phyloP scores from a whole-genome alignment of 495 filamentous ascomycete species.

The Beverwykella pulmonaria region DNA sequence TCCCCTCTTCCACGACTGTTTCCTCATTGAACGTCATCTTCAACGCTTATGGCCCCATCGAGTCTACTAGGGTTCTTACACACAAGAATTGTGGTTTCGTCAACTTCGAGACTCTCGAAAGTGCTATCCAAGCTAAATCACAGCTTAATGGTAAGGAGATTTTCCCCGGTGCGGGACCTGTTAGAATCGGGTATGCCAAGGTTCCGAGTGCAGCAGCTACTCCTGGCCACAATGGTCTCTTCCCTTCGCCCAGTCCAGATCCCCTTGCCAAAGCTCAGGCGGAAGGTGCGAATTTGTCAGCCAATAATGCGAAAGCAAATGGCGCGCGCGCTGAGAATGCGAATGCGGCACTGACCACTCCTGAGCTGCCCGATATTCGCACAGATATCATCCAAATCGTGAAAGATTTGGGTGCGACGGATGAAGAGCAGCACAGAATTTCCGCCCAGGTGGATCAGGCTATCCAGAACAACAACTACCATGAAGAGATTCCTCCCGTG shows the following conservation, averaged over 20 bases:
- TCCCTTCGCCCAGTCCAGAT: conserved; percentile 95
- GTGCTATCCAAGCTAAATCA: conserved; percentile 83
- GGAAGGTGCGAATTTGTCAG: conserved; percentile 40
- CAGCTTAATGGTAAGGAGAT: conserved; percentile 95
- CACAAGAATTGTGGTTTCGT: conserved; percentile 99
- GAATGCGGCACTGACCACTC: conserved; percentile 55
- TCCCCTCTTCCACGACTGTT: conserved; percentile 94
- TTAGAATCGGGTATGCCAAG: conserved; percentile 96
- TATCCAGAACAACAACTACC: conserved; percentile 70
- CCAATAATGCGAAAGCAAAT: conserved; percentile 25
- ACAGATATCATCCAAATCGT: conserved; percentile 85
- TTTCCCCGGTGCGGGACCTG: conserved; percentile 92
- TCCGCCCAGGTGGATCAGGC: conserved; percentile 71
- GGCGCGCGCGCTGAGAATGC: conserved; percentile 30
- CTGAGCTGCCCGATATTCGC: conserved; percentile 73
- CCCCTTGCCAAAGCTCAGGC: conserved; percentile 64
- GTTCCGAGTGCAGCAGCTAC: conserved; percentile 85
- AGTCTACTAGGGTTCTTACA: conserved; percentile 89
- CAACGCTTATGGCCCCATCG: conserved; percentile 82
- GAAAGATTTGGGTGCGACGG: conserved; percentile 79
- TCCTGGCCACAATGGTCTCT: conserved; percentile 77
- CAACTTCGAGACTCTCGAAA: conserved; percentile 89
- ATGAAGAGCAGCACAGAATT: conserved; percentile 78
- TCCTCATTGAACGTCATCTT: conserved; percentile 93
- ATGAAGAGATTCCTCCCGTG: conserved; percentile 84